phyloP scores from a whole-genome alignment of 805 yeast species.

The Clavispora santaluciae region DNA sequence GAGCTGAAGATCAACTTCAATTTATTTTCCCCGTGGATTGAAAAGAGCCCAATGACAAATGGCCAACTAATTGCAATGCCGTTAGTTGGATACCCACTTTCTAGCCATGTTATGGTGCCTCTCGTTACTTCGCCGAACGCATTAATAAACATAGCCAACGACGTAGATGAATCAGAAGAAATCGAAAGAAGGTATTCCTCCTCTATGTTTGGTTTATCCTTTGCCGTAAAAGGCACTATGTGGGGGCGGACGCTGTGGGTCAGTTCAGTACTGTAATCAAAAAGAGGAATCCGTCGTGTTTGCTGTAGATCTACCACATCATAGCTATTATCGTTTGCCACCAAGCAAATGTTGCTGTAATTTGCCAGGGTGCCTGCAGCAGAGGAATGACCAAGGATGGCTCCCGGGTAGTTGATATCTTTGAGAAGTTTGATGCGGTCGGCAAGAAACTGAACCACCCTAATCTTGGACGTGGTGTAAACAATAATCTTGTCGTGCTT shows the following conservation, averaged over 20 bases:
- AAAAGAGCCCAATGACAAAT: constrained; percentile 27
- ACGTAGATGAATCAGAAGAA: constrained; percentile 26
- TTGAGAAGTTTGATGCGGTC: constrained; percentile 27
- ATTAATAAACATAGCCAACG: constrained; percentile 39
- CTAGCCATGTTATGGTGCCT: constrained; percentile 38
- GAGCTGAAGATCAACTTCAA: constrained; percentile 20
- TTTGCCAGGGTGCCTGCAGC: constrained; percentile 22
- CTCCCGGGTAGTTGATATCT: constrained; percentile 29
- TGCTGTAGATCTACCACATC: constrained; percentile 34
- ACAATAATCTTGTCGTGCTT: constrained; percentile 26
- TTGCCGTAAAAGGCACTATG: constrained; percentile 10
- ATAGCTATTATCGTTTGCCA: constrained; percentile 30
- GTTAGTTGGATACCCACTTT: constrained; percentile 30
- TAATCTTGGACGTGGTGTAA: constrained; percentile 24
- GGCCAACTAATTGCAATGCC: constrained; percentile 36
- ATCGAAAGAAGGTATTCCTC: constrained; percentile 34
- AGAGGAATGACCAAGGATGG: constrained; percentile 24
- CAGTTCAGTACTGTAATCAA: constrained; percentile 22
- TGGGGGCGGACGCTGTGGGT: constrained; percentile 4
- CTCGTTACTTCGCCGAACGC: constrained; percentile 36
- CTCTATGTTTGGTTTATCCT: constrained; percentile 10
- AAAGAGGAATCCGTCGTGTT: constrained; percentile 29
- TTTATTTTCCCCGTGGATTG: not conserved
- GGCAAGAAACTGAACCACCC: constrained; percentile 25
- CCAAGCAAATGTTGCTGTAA: constrained; percentile 27